Conservation (phyloP, 2,329 filamentous ascomycete species). For the Sporothrix phasma region DNA sequence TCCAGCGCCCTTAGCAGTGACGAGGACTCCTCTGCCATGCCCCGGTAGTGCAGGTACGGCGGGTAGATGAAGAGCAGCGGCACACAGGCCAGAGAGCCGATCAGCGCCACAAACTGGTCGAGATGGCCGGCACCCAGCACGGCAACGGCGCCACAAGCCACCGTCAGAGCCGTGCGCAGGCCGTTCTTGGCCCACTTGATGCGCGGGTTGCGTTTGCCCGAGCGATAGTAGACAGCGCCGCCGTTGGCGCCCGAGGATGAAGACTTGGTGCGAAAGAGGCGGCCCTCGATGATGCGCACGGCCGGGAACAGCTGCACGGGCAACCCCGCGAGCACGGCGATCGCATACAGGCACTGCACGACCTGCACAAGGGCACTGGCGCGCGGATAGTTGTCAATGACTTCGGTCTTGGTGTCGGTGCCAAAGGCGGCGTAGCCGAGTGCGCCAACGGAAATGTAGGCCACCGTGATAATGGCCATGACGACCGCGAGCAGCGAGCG, state of each 20-base stretch:
- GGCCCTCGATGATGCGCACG: conserved; percentile 59
- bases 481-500: conserved; percentile 54
- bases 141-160: conserved; percentile 50
- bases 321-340: conserved; percentile 63
- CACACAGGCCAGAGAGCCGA: conserved; percentile 64
- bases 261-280: conserved; percentile 43
- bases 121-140: conserved; percentile 57
- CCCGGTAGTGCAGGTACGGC: conserved; percentile 58
- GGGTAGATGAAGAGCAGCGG: conserved; percentile 72
- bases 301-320: conserved; percentile 69
- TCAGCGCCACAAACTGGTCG: conserved; percentile 65
- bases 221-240: conserved; percentile 31
- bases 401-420: conserved; percentile 56
- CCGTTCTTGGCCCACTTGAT: conserved; percentile 73
- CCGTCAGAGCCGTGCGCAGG: conserved; percentile 48
- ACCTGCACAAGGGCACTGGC: conserved; percentile 62
- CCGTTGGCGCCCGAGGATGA: neutral
- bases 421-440: conserved; percentile 69
- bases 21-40: conserved; percentile 44
- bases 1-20: conserved; percentile 43
- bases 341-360: conserved; percentile 63
- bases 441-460: conserved; percentile 63
- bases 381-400: conserved; percentile 69
- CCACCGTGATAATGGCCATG: conserved; percentile 63
- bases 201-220: conserved; percentile 52